Conservation (phyloP, 495 filamentous ascomycete genomes). For the Xylaria longipes region DNA sequence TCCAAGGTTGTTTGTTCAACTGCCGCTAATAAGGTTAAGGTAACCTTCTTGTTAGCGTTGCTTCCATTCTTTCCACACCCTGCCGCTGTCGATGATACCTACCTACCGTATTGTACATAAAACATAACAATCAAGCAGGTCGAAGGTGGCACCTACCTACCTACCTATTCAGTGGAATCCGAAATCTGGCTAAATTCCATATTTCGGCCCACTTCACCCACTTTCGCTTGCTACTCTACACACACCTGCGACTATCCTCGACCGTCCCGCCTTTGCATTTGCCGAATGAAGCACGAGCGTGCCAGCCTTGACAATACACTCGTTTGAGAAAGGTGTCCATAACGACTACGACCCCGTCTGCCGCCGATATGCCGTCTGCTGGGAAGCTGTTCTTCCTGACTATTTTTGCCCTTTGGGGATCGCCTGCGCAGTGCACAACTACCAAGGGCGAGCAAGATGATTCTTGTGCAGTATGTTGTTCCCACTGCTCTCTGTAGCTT, state of each 20-base stretch:
- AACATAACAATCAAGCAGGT: neutral
- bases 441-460: slow-evolving; percentile 45
- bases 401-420: slow-evolving; percentile 72
- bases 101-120: neutral
- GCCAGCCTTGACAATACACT: neutral
- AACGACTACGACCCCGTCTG: slow-evolving; percentile 26
- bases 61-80: neutral
- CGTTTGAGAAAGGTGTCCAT: slow-evolving; percentile 23
- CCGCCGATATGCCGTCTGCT: slow-evolving; percentile 36
- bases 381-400: slow-evolving; percentile 76
- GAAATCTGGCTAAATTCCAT: slow-evolving; percentile 27
- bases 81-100: slow-evolving; percentile 2
- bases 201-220: slow-evolving; percentile 19
- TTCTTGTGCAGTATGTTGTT: slow-evolving; percentile 55
- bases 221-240: neutral
- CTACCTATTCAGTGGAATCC: neutral
- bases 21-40: neutral
- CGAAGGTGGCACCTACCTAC: slow-evolving; percentile 3
- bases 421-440: slow-evolving; percentile 53
- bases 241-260: neutral
- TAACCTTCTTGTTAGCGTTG: neutral
- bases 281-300: slow-evolving; percentile 26
- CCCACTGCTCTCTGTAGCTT: slow-evolving; percentile 34
- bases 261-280: slow-evolving; percentile 8
- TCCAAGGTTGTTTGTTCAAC: neutral